Base-by-base conservation (phyloP, 2,329 filamentous ascomycete genomes). In the Neofusicoccum umdonicola region DNA sequence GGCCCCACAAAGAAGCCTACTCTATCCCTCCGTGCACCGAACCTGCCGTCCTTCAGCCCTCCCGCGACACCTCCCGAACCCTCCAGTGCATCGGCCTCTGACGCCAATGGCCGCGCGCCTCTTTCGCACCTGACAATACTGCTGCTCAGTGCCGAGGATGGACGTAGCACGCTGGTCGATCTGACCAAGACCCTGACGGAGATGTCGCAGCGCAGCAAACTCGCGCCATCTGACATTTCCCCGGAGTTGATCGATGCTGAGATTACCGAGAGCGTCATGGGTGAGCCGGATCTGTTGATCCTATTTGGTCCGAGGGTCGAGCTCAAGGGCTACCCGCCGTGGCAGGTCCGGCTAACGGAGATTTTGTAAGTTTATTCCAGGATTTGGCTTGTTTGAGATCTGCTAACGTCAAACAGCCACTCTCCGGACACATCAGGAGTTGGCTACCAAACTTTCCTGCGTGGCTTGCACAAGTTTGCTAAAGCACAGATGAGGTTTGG, bases 281-380 rank as follows among this genome's bases (percentile, higher is more conserved):
- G 86, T 9, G 94, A 99, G 78, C 95, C 95, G 2, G 93, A 98
- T 75, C 82, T 99, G 13, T 81, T 99, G 65, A 86, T 99, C 63
- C 81, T 97, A 8, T 99, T 99, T 76, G 88, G 90, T 1, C 91
- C 93, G 3, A 87, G 88, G 57, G 87, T 98, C 62, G 89, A 93
- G 74, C 80, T 99, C 50, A 89, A 92, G 62, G 93, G 95, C 9
- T 99, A 98, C 75, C 95, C 95, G 9, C 95, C 95, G 0, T 99
- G 95, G 95, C 95, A 97, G 79, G 86, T 98, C 67, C 87, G 95
- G 48, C 81, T 99, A 73, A 97, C 93, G 0, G 95, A 99, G 82
- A 97, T 99, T 65, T 97, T 93, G 74, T 87, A 81, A 75, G 85
- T 85, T 2, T 22, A 48, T 1, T 37, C 7, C 8, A 11, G 11